Base-by-base conservation (phyloP, 495 filamentous ascomycete species). In the Aspergillus bertholletiae region DNA sequence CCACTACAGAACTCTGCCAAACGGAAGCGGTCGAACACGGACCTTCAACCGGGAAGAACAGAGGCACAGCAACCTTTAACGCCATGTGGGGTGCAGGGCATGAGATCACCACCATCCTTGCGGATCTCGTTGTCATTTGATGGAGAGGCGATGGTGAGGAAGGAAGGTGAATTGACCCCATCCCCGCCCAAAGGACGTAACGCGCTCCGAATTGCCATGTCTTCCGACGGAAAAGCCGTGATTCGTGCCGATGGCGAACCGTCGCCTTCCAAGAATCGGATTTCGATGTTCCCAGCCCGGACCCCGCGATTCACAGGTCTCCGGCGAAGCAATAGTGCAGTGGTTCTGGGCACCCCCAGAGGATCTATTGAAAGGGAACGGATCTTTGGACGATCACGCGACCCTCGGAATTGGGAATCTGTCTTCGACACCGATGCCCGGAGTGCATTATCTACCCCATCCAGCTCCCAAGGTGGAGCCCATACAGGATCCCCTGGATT, bases 371-470 rank as follows among this genome's bases (percentile, higher is more conserved):
- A 77, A 24, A 70, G 67, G 23, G 74, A 76, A 24, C 65, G 65
- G 51, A 58, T 51, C 9, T 75, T 83, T 55, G 90, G 92, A 24
- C 81, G 91, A 35, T 94, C 90, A 39, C 80, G 89, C 30, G 88
- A 96, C 67, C 84, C 89, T 15, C 83, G 88, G 26, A 87, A 85
- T 28, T 96, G 92, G 92, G 88, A 94, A 66, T 87, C 87, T 55
- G 86, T 84, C 71, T 88, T 86, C 64, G 88, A 90, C 61, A 81
- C 80, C 7, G 85, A 89, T 53, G 85, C 82, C 49, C 80, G 84
- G 62, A 85, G 87, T 65, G 83, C 87, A 40, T 68, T 96, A 40
- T 88, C 83, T 7, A 80, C 79, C 5, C 86, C 87, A 55, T 85
- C 87, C 11, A 91, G 73, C 78, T 86, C 66, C 82, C 81, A 86